phyloP scores from a whole-genome alignment of 345 rosid genomes.

The Lepidium sativum region DNA sequence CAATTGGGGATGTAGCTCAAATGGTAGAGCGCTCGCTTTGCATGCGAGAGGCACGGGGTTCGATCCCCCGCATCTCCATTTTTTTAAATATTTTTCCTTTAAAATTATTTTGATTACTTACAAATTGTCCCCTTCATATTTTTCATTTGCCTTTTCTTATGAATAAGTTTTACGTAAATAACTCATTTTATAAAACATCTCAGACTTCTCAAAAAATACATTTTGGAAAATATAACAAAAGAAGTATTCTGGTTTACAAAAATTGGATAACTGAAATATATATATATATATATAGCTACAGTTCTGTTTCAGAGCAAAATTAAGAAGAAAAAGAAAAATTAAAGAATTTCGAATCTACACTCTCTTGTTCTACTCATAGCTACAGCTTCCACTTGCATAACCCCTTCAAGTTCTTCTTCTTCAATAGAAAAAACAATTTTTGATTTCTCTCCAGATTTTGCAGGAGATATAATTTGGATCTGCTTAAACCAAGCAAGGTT shows the following conservation, averaged over 20 bases:
- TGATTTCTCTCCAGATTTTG: constrained; percentile 13
- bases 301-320: constrained; percentile 1
- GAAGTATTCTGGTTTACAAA: constrained; percentile 12
- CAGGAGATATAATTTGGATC: constrained; percentile 14
- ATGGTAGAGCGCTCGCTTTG: constrained; percentile 94
- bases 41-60: constrained; percentile 92
- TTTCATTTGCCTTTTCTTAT: too few relatives aligned
- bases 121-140: not conserved
- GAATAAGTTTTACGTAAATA: not conserved
- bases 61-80: constrained; percentile 87
- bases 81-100: too few relatives aligned
- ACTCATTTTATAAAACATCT: too few relatives aligned
- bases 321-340: constrained; percentile 9
- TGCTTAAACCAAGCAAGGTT: not conserved
- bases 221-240: not conserved
- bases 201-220: not conserved
- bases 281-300: constrained; percentile 17
- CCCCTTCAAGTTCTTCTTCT: constrained; percentile 9
- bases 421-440: not conserved
- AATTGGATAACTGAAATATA: constrained; percentile 23
- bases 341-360: constrained; percentile 27
- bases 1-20: constrained; percentile 34
- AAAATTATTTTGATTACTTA: too few relatives aligned
- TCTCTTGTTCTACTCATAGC: constrained; percentile 22
- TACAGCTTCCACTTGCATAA: constrained; percentile 27